Evolutionary conservation across 345 rosid species (phyloP).

Genomic region (Sonneratia alba): DNA sequence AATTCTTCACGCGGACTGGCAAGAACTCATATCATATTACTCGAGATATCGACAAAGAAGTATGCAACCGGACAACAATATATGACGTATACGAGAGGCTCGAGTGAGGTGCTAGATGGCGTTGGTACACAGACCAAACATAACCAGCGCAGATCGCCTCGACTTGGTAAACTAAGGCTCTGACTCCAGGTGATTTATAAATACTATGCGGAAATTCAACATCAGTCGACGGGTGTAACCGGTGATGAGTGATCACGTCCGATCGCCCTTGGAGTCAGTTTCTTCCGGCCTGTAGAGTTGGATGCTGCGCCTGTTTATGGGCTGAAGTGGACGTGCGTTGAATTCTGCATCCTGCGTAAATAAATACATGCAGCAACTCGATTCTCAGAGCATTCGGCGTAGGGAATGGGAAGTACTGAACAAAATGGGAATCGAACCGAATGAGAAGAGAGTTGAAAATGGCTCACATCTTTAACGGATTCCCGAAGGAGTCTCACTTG

Average conservation of each 20-base stretch:
- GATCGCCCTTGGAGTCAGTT: conserved; percentile 6
- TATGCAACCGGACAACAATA: too few relatives aligned
- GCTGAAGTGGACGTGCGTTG: conserved; percentile 66
- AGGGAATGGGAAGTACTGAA: not conserved
- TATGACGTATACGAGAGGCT: too few relatives aligned
- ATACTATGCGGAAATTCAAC: not conserved
- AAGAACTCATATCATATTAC: too few relatives aligned
- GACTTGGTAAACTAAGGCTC: too few relatives aligned
- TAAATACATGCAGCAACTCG: not conserved
- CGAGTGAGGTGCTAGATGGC: not conserved
- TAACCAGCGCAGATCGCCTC: not conserved
- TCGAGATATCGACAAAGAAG: too few relatives aligned
- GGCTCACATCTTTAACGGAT: conserved; percentile 73
- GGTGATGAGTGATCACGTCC: not conserved
- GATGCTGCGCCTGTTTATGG: conserved; percentile 30
- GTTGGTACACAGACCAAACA: too few relatives aligned
- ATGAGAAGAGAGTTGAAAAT: not conserved
- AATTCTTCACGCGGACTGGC: too few relatives aligned
- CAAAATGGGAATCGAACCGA: not conserved
- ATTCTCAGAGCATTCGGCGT: not conserved
- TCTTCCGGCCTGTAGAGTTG: conserved; percentile 34
- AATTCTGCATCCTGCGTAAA: conserved; percentile 35
- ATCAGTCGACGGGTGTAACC: not conserved
- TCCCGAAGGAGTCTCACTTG: conserved; percentile 61
- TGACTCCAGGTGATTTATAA: too few relatives aligned